Evolutionary conservation across 2,329 filamentous ascomycete species (phyloP), one percentile per base, ranked within the genome.

Genomic region (Stemphylium vesicarium): DNA sequence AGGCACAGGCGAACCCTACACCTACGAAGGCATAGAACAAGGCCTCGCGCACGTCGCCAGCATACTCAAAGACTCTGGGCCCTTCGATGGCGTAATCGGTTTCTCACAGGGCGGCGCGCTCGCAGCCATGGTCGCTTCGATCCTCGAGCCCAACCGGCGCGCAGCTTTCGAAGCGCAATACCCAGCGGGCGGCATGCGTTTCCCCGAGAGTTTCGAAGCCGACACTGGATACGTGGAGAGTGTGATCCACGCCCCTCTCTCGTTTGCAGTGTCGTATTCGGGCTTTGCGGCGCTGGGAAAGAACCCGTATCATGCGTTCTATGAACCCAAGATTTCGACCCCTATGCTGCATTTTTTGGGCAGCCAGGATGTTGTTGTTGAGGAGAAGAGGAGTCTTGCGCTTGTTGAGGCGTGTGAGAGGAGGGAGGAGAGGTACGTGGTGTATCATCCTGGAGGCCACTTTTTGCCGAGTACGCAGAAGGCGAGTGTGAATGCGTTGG

Each of bases 361-460:
- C 1, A 88, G 86, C 49, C 79, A 96, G 64, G 94, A 97, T 78
- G 91, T 89, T 2, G 91, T 97, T 0, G 93, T 98, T 0, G 90
- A 92, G 29, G 93, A 97, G 79, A 76, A 77, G 48, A 80, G 91
- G 68, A 91, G 86, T 72, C 79, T 84, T 66, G 83, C 80, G 18
- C 76, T 97, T 53, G 82, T 90, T 2, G 86, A 92, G 20, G 81
- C 83, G 41, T 91, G 87, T 73, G 82, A 60, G 70, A 65, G 84
- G 63, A 76, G 71, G 39, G 79, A 81, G 50, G 78, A 75, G 38
- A 82, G 78, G 63, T 60, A 53, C 22, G 81, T 85, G 47, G 80
- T 89, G 47, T 85, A 89, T 65, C 92, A 96, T 75, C 93, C 94
- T 1, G 94, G 94, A 7, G 93, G 93, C 0, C 94, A 98, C 74